phyloP scores from a whole-genome alignment of 495 filamentous ascomycete species.

The Tuber umbilicatum region DNA sequence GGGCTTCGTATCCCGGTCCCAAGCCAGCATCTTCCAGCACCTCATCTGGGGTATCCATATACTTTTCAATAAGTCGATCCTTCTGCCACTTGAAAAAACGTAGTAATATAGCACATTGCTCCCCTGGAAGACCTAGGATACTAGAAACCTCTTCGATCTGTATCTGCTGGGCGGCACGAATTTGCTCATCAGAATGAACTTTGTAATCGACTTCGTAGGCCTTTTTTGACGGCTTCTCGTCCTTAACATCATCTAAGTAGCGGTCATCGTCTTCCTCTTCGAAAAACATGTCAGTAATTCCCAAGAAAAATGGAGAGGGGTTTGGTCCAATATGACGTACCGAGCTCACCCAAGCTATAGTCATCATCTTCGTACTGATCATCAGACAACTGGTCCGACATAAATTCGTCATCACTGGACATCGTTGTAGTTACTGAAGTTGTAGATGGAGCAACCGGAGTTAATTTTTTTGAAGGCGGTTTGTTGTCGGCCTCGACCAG shows the following conservation, averaged over 20 bases:
- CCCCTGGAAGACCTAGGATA: constrained; percentile 78
- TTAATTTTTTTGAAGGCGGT: constrained; percentile 51
- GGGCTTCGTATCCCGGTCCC: constrained; percentile 55
- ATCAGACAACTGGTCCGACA: constrained; percentile 67
- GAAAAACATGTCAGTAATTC: constrained; percentile 41
- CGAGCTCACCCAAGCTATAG: constrained; percentile 68
- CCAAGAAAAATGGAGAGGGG: constrained; percentile 51
- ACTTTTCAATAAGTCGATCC: constrained; percentile 84
- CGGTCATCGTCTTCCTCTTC: constrained; percentile 59
- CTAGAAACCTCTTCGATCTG: constrained; percentile 82
- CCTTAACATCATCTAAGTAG: constrained; percentile 68
- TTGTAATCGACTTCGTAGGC: constrained; percentile 80
- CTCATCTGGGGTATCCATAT: constrained; percentile 75
- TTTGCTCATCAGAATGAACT: constrained; percentile 69
- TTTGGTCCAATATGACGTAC: constrained; percentile 47
- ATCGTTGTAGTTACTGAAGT: constrained; percentile 64
- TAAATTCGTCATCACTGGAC: constrained; percentile 96
- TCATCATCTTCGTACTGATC: constrained; percentile 72
- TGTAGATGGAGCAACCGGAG: constrained; percentile 47
- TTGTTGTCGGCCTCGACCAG: constrained; percentile 50
- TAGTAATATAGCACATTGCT: constrained; percentile 80
- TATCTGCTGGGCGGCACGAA: constrained; percentile 71
- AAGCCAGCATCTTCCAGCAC: constrained; percentile 83
- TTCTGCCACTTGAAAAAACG: constrained; percentile 91
- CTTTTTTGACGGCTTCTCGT: constrained; percentile 66